These are phyloP conservation scores for Dictyostelium capitatum DNA, from an alignment of 78 protist species.

Conservation along the genomic window DNA sequence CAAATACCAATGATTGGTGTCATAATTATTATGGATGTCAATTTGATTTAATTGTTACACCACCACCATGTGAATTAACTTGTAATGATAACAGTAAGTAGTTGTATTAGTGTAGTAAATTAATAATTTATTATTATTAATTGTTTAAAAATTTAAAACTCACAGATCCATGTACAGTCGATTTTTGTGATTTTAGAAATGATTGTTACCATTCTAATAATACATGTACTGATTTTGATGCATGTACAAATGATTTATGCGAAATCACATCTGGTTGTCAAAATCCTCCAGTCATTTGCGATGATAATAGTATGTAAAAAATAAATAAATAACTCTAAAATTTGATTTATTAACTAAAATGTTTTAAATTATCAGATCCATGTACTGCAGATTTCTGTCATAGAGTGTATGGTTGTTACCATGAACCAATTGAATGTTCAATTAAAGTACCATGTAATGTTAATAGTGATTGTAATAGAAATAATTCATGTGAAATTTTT, in stretches of 20 bases:
- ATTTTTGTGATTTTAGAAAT: constrained; percentile 1
- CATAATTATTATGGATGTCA: background rate
- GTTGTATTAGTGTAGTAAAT: too few relatives aligned
- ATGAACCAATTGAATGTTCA: constrained; percentile 16
- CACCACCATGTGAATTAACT: background rate
- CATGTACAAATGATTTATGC: background rate
- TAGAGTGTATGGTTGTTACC: background rate
- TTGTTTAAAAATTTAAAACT: background rate
- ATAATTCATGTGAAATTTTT: background rate
- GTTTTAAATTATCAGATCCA: background rate
- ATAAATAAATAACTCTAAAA: too few relatives aligned
- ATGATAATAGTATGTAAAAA: constrained; percentile 23
- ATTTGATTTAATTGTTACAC: background rate
- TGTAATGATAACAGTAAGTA: constrained; percentile 9
- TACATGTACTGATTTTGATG: background rate
- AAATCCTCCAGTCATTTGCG: background rate
- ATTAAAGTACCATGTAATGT: constrained; percentile 1
- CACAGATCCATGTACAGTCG: background rate
- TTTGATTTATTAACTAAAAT: background rate
- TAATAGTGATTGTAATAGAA: background rate
- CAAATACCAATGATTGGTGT: background rate
- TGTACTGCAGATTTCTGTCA: constrained; percentile 3
- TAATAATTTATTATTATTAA: background rate
- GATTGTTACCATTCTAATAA: background rate
- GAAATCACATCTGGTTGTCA: background rate